Conservation (phyloP, 805 yeast species). For the Barnettozyma sp. region DNA sequence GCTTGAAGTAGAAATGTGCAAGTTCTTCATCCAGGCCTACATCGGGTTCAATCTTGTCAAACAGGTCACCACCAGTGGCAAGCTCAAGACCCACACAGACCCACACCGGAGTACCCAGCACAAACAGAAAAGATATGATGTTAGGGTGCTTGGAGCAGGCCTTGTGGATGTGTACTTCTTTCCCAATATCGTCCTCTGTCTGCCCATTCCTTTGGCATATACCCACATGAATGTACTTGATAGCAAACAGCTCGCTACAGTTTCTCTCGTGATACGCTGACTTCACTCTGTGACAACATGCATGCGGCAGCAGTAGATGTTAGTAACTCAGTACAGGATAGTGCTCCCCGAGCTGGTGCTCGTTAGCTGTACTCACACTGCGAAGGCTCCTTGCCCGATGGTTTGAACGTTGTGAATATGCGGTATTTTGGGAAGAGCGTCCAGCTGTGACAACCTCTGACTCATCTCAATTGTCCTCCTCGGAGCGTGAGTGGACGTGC, state of each 20-base stretch:
- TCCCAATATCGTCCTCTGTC: slow-evolving; percentile 35
- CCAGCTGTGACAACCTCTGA: slow-evolving; percentile 38
- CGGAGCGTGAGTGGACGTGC: no score
- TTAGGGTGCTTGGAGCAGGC: slow-evolving; percentile 54
- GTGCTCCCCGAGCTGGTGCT: no score
- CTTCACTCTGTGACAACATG: slow-evolving; percentile 41
- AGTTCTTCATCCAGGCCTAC: slow-evolving; percentile 58
- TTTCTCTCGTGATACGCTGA: slow-evolving; percentile 34
- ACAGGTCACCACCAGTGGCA: slow-evolving; percentile 70
- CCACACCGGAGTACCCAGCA: slow-evolving; percentile 50
- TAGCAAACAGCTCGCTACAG: slow-evolving; percentile 39
- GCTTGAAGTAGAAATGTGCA: slow-evolving; percentile 64
- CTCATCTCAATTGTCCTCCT: background rate
- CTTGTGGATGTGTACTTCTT: slow-evolving; percentile 55
- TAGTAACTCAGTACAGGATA: no score
- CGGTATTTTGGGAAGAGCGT: slow-evolving; percentile 42
- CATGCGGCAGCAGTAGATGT: no score
- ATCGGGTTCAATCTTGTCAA: slow-evolving; percentile 75
- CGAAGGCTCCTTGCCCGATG: slow-evolving; percentile 65
- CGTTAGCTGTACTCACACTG: slow-evolving; percentile 45
- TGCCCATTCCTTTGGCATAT: slow-evolving; percentile 31
- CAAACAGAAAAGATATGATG: slow-evolving; percentile 46
- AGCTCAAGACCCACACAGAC: slow-evolving; percentile 61
- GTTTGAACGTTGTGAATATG: slow-evolving; percentile 43
- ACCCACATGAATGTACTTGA: slow-evolving; percentile 47